Evolutionary conservation across 129 eudicot species (phyloP).

Genomic region (Saussurea involucrata): DNA sequence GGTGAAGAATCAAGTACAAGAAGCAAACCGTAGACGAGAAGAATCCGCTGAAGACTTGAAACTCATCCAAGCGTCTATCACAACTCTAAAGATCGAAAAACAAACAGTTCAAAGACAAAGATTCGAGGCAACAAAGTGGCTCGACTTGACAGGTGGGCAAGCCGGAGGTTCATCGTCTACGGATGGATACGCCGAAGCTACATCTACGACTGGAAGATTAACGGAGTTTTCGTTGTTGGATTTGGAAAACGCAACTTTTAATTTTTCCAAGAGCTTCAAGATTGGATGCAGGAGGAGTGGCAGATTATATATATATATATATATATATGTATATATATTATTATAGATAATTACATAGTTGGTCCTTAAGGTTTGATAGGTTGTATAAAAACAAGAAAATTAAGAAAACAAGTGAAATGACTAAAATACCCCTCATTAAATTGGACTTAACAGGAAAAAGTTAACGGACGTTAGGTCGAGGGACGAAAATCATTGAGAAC

Average conservation of each 20-base stretch:
- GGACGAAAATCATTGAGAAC: no score
- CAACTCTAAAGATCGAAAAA: constrained; percentile 55
- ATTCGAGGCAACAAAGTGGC: constrained; percentile 60
- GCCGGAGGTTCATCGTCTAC: constrained; percentile 7
- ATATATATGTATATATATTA: no score
- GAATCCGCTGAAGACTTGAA: constrained; percentile 65
- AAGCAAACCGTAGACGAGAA: constrained; percentile 59
- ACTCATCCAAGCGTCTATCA: constrained; percentile 51
- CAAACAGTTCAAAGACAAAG: constrained; percentile 54
- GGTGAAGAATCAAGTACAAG: constrained; percentile 54
- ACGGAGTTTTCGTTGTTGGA: constrained; percentile 56
- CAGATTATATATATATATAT: no score
- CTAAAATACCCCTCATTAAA: no score
- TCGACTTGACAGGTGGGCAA: constrained; percentile 50
- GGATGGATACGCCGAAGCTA: constrained; percentile 3
- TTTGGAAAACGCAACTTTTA: constrained; percentile 76
- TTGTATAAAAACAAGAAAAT: no score
- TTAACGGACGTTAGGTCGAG: no score
- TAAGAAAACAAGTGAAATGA: no score
- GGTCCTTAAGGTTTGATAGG: no score
- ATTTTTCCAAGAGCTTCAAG: constrained; percentile 69
- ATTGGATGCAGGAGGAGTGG: no score
- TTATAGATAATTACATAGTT: no score
- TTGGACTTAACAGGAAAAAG: no score
- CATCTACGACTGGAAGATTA: constrained; percentile 24